Percentiles rank a stretch among this genome's conserved stretches.
Evolutionary conservation across 73 alveolate genomes (phyloP).

Genomic region (Tetrahymena borealis): DNA sequence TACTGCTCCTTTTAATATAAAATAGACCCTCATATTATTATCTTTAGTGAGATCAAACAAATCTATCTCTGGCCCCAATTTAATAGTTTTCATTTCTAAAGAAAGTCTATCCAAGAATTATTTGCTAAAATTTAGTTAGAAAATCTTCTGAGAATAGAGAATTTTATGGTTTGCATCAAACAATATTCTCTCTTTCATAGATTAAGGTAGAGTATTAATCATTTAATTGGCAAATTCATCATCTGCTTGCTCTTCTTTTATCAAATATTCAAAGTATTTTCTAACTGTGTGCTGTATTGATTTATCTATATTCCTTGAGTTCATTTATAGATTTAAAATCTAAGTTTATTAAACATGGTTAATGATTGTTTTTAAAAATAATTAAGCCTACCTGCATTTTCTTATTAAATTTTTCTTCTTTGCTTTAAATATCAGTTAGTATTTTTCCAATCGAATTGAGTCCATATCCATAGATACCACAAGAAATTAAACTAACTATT

Average conservation of each 20-base stretch:
- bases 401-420: constrained; percentile 13
- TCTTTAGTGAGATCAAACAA: constrained; percentile 3
- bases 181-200: constrained; percentile 15
- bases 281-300: constrained; percentile 6
- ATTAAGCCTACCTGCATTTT: background rate
- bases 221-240: constrained; percentile 9
- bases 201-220: constrained; percentile 4
- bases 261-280: constrained; percentile 23
- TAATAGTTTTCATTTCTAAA: background rate
- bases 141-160: background rate
- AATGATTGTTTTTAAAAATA: background rate
- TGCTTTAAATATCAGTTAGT: constrained; percentile 15
- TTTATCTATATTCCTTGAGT: constrained; percentile 11
- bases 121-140: constrained; percentile 16
- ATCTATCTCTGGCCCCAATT: constrained; percentile 10
- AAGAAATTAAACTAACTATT: background rate
- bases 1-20: constrained; percentile 21
- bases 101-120: background rate
- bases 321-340: constrained; percentile 1
- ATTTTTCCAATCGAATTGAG: constrained; percentile 25
- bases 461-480: constrained; percentile 24
- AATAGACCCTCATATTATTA: constrained; percentile 7
- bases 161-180: constrained; percentile 10
- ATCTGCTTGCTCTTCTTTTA: constrained; percentile 18
- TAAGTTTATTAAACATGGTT: background rate